Percentiles rank a stretch among this genome's conserved stretches.
Evolutionary conservation across 495 filamentous ascomycete genomes (phyloP).

Genomic region (Lasiosphaeria hispida): DNA sequence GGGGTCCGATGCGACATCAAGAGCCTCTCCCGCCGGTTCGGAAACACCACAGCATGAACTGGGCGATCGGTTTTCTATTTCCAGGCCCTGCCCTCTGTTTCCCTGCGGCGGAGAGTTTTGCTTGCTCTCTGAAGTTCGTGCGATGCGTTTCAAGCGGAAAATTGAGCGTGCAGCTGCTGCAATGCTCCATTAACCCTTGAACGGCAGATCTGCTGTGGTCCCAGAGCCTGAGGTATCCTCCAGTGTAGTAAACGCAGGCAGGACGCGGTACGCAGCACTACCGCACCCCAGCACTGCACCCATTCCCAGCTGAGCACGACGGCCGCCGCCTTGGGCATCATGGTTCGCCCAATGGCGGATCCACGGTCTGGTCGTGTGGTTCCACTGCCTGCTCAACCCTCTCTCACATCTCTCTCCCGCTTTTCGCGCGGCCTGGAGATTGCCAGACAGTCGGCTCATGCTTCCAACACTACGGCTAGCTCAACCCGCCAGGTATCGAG

Average conservation of each 20-base stretch:
- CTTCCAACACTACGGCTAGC: no score
- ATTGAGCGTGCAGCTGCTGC: slow-evolving; percentile 17
- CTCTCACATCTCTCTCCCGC: no score
- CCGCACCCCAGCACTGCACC: background rate
- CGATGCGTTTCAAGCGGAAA: slow-evolving; percentile 16
- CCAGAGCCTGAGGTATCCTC: background rate
- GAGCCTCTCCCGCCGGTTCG: slow-evolving; percentile 8
- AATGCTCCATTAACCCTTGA: slow-evolving; percentile 33
- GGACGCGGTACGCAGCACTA: background rate
- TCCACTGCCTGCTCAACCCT: no score
- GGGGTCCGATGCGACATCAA: slow-evolving; percentile 10
- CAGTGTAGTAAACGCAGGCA: background rate
- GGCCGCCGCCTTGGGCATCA: no score
- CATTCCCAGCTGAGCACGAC: background rate
- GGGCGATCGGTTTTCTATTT: slow-evolving; percentile 5
- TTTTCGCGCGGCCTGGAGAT: no score
- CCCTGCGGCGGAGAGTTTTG: slow-evolving; percentile 2
- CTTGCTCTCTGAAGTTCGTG: slow-evolving; percentile 2
- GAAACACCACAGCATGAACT: slow-evolving; percentile 10
- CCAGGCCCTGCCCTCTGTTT: background rate
- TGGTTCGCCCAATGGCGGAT: no score
- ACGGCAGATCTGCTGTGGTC: slow-evolving; percentile 33
- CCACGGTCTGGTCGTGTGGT: no score
- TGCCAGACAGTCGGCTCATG: no score
- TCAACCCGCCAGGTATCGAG: no score